A percentile compares a stretch with the other conserved stretches of the same genome.
These are phyloP conservation scores for Botrytis hyacinthi DNA, from an alignment of 2,329 filamentous ascomycete genomes.

Conservation along the genomic window DNA sequence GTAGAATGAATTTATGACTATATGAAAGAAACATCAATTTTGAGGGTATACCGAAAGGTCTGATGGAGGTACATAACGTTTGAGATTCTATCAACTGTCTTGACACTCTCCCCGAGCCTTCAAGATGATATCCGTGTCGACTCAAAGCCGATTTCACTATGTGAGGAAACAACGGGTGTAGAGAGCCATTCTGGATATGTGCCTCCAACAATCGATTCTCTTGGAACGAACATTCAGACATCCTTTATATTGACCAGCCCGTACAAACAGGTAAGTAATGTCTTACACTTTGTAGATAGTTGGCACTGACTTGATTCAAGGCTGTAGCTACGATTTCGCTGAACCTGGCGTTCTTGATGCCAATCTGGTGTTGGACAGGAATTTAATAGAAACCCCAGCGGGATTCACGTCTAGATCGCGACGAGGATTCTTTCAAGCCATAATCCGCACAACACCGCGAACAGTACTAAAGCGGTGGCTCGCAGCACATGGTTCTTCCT, in stretches of 20 bases:
- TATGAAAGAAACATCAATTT: too few relatives aligned
- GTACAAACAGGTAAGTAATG: slow-evolving; percentile 15
- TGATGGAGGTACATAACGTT: too few relatives aligned
- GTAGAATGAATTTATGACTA: too few relatives aligned
- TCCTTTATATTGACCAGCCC: slow-evolving; percentile 51
- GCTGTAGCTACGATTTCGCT: background rate
- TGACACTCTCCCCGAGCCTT: too few relatives aligned
- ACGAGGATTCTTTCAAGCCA: background rate
- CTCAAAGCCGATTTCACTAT: slow-evolving; percentile 19
- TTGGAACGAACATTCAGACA: slow-evolving; percentile 57
- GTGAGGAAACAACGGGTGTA: slow-evolving; percentile 25
- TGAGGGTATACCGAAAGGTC: too few relatives aligned
- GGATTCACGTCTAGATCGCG: too few relatives aligned
- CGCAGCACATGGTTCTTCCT: background rate
- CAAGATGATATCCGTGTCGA: background rate
- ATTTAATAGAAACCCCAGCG: background rate
- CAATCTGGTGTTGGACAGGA: background rate
- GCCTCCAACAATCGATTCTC: slow-evolving; percentile 53
- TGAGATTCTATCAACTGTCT: too few relatives aligned
- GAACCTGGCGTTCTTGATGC: background rate
- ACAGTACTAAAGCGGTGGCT: background rate
- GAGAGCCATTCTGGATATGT: slow-evolving; percentile 24
- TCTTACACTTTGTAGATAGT: background rate
- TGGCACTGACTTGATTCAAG: background rate
- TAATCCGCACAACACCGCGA: background rate